A percentile compares a stretch with the other conserved stretches of the same genome.
These are phyloP conservation scores for Umbelopsis vinacea DNA, from an alignment of 192 early-diverging fungal species.

Conservation along the genomic window DNA sequence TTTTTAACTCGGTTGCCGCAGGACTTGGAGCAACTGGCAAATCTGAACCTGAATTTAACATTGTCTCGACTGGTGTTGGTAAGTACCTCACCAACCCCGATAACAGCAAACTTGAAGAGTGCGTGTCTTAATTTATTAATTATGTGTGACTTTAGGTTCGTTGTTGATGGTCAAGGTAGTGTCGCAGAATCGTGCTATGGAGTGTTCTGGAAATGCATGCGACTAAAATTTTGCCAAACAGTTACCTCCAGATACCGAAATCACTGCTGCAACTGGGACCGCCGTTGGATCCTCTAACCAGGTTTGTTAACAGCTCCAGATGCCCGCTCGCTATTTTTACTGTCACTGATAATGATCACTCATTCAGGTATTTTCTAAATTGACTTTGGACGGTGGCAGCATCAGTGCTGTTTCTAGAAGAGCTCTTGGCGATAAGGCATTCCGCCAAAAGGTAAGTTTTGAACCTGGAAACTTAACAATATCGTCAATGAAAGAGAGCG, in stretches of 20 bases:
- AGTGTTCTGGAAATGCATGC: too few species aligned
- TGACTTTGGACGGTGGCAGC: conserved; percentile 35
- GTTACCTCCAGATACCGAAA: conserved; percentile 59
- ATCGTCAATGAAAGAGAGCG: too few species aligned
- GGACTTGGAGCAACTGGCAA: background rate
- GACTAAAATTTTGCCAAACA: conserved; percentile 29
- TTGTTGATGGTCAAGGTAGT: conserved; percentile 40
- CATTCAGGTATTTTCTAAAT: conserved; percentile 33
- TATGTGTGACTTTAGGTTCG: conserved; percentile 29
- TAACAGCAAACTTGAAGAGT: background rate
- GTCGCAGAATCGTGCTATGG: too few species aligned
- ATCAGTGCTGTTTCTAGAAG: conserved; percentile 35
- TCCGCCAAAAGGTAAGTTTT: conserved; percentile 47
- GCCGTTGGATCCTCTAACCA: conserved; percentile 55
- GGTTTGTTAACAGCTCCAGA: conserved; percentile 22
- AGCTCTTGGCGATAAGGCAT: conserved; percentile 39
- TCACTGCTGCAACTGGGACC: conserved; percentile 55
- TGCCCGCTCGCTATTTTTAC: background rate
- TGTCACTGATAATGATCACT: background rate
- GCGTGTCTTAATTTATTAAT: background rate
- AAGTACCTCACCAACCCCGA: background rate
- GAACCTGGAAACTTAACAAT: too few species aligned
- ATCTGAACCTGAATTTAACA: conserved; percentile 57
- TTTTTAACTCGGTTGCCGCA: background rate
- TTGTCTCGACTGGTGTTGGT: conserved; percentile 55